Evolutionary conservation across 2,329 filamentous ascomycete genomes (phyloP), one percentile per base, ranked within the genome.

Genomic region (Botryotinia convoluta): DNA sequence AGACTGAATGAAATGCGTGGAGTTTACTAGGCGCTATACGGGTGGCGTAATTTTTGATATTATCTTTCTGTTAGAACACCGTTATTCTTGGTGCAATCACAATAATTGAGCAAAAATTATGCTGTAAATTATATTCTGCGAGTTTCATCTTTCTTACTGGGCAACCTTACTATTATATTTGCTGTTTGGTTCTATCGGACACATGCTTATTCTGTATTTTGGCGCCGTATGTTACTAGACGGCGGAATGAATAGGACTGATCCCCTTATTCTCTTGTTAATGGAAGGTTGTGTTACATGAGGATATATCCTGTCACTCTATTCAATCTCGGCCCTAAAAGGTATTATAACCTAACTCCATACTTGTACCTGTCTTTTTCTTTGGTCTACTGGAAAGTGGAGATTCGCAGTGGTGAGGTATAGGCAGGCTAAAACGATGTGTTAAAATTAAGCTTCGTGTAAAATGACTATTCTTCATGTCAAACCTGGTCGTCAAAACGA

Each of bases 1-100:
- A 22, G 70, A 60, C 61, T 73, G 45, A 73, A 57, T 62, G 37
- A 16, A 10, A 29, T 32, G 18, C 32, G 35, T 68, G 48, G 65
- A 68, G 65, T 68, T 68, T 32, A 57, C 37, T 57, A 32, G 65
- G 48, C 48, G 48, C 35, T 68, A 57, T 18, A 8, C 18, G 45
- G 65, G 37, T 32, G 65, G 37, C 35, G 48, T 57, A 68, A 42
- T 44, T 32, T 57, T 10, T n/a, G 5, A 68, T 44, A 26, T 37
- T 16, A 42, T 26, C 51, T n/a, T 68, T 68, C n/a, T 10, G 65
- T 57, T 32, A 32, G 35, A 57, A 42, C 8, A 42, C 48, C 37
- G 10, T 12, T 22, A n/a, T 68, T 54, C 32, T 54, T 57, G 10
- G 18, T 57, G 37, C 35, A 57, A 20, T 68, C 29, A n/a, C 26